phyloP scores from a whole-genome alignment of 345 rosid species.

The Gossypium herbaceum region DNA sequence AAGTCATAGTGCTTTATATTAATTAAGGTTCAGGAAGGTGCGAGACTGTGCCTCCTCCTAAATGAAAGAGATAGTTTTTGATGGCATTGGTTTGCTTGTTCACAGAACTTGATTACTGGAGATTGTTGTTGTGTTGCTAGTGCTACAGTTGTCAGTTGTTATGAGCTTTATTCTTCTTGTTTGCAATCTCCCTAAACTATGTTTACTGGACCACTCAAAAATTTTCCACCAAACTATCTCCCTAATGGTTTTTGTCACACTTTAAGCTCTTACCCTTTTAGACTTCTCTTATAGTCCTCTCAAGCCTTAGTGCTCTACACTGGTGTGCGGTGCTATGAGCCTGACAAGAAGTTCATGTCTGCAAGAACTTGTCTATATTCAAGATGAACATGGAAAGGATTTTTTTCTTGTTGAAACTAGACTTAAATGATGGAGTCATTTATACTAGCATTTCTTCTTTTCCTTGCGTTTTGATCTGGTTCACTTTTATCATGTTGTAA shows the following conservation, averaged over 20 bases:
- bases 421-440: not conserved
- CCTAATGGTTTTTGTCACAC: not conserved
- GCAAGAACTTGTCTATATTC: not conserved
- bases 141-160: not conserved
- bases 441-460: not conserved
- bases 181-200: not conserved
- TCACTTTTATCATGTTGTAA: not conserved
- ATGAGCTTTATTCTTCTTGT: constrained; percentile 2
- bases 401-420: not conserved
- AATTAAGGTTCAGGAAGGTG: not conserved
- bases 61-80: not conserved
- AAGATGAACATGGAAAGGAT: not conserved
- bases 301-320: not conserved
- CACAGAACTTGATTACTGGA: not conserved
- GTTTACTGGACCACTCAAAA: not conserved
- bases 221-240: not conserved
- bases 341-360: not conserved
- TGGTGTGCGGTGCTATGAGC: not conserved
- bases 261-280: not conserved
- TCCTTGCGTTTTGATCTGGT: not conserved
- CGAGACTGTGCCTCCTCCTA: not conserved
- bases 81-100: not conserved
- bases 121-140: not conserved
- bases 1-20: not conserved
- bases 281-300: not conserved